Evolutionary conservation across 495 filamentous ascomycete genomes (phyloP).

Genomic region (Hyaloscypha hepaticicola): DNA sequence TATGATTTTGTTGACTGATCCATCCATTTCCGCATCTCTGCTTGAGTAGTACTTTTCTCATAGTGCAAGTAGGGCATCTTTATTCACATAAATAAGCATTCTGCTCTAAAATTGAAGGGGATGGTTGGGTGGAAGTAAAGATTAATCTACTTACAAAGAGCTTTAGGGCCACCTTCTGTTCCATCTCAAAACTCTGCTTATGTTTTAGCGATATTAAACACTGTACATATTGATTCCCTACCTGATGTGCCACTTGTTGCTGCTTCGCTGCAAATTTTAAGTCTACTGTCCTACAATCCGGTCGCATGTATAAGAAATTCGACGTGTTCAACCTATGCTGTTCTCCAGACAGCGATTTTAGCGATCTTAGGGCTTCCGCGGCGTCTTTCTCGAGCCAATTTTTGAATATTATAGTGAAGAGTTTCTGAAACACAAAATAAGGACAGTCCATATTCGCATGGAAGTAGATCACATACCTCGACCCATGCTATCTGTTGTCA

Average conservation of each 20-base stretch:
- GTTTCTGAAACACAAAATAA: background rate
- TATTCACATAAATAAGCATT: background rate
- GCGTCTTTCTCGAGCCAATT: background rate
- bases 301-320: background rate
- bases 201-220: too few relatives aligned
- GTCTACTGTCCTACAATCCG: background rate
- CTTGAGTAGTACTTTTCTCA: too few relatives aligned
- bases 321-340: background rate
- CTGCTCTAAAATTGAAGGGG: too few relatives aligned
- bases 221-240: background rate
- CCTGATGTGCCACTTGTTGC: background rate
- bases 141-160: too few relatives aligned
- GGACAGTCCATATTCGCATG: background rate
- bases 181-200: too few relatives aligned
- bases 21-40: too few relatives aligned
- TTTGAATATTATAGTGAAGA: background rate
- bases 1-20: too few relatives aligned
- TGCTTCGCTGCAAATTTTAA: too few relatives aligned
- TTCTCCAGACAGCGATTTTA: background rate
- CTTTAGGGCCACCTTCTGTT: too few relatives aligned
- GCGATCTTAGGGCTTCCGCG: background rate
- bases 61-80: background rate
- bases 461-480: background rate
- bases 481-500: conserved; percentile 1
- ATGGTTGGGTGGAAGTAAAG: too few relatives aligned